These are phyloP conservation scores for Naganishia liquefaciens DNA, from an alignment of 1,284 basidiomycete genomes.

Conservation along the genomic window DNA sequence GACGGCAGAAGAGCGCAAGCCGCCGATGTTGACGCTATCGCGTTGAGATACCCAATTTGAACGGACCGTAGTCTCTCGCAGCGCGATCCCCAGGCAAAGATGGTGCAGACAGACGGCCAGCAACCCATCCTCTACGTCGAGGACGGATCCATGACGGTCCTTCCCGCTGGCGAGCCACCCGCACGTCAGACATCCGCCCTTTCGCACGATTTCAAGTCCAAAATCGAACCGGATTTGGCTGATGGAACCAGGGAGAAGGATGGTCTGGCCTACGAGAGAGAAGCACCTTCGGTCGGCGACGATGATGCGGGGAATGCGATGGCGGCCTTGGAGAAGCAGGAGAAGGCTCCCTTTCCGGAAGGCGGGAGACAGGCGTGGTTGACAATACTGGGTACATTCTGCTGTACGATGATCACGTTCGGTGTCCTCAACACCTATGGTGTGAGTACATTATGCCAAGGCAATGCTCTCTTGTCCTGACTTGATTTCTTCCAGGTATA, in stretches of 20 bases:
- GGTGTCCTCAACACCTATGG: conserved; percentile 26
- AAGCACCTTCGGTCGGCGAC: not conserved
- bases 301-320: conserved; percentile 22
- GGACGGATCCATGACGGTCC: conserved; percentile 20
- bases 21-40: too few relatives aligned
- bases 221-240: not conserved
- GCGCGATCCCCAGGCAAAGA: not conserved
- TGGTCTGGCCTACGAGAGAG: conserved; percentile 12
- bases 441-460: not conserved
- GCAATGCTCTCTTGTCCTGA: not conserved
- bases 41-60: too few relatives aligned
- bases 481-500: conserved; percentile 3
- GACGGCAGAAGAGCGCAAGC: too few relatives aligned
- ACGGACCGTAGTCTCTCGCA: too few relatives aligned
- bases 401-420: conserved; percentile 26
- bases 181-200: conserved; percentile 3
- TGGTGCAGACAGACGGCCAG: conserved; percentile 25
- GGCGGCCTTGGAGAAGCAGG: conserved; percentile 26
- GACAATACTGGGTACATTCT: conserved; percentile 20
- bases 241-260: not conserved
- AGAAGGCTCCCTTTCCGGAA: conserved; percentile 23
- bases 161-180: not conserved
- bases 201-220: conserved; percentile 6
- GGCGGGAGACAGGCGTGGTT: conserved; percentile 21
- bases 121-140: conserved; percentile 24